phyloP scores from a whole-genome alignment of 352 stramenopile species.

The Phytophthora citrophthora region DNA sequence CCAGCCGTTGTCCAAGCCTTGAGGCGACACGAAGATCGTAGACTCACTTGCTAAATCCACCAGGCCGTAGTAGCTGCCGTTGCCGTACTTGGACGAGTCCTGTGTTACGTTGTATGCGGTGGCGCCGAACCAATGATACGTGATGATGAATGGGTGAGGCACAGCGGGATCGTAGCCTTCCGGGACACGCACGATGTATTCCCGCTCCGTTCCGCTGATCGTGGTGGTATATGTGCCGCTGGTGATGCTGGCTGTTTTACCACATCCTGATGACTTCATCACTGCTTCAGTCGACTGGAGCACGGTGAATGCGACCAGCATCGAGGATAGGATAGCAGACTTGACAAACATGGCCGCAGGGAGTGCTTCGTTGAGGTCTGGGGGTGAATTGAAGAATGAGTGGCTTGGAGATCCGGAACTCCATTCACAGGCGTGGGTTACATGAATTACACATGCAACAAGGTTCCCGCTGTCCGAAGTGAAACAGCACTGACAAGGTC shows the following conservation, averaged over 20 bases:
- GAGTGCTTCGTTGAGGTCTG: neutral
- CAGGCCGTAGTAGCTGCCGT: slow-evolving; percentile 44
- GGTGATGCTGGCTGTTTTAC: slow-evolving; percentile 10
- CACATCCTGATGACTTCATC: slow-evolving; percentile 15
- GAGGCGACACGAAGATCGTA: slow-evolving; percentile 39
- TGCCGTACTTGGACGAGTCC: slow-evolving; percentile 35
- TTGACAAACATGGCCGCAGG: neutral
- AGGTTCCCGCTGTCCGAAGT: neutral
- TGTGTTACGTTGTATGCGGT: slow-evolving; percentile 33
- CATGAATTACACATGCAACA: neutral
- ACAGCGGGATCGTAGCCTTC: slow-evolving; percentile 30
- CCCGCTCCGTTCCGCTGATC: slow-evolving; percentile 31
- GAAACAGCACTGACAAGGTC: neutral
- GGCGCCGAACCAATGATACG: slow-evolving; percentile 41
- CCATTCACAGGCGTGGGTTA: neutral
- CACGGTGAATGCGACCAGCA: slow-evolving; percentile 2
- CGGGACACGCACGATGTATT: slow-evolving; percentile 42
- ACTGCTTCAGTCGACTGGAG: slow-evolving; percentile 12
- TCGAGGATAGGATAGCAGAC: neutral
- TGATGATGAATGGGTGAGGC: slow-evolving; percentile 33
- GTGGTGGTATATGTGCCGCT: slow-evolving; percentile 35
- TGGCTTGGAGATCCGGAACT: neutral
- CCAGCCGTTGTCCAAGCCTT: slow-evolving; percentile 36
- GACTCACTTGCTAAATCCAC: slow-evolving; percentile 22
- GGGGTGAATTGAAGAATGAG: slow-evolving; percentile 13